Evolutionary conservation across 495 filamentous ascomycete species (phyloP).

Genomic region (Massariosphaeria phaeospora): DNA sequence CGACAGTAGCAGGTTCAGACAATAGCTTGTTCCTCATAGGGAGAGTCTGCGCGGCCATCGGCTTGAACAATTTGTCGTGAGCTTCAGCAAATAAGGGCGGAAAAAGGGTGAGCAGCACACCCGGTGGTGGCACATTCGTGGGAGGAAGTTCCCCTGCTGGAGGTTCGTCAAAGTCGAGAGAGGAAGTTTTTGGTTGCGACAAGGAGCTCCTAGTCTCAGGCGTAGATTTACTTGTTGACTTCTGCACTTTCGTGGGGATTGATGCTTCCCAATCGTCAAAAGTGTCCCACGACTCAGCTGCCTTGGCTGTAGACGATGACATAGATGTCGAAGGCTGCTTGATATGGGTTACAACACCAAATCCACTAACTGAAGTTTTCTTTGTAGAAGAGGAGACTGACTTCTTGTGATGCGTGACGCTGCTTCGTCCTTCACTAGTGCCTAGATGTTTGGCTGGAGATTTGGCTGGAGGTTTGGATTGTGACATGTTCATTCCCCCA

Average conservation of each 20-base stretch:
- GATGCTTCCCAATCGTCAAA: conserved; percentile 36
- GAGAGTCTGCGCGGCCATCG: conserved; percentile 30
- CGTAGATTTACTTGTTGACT: background rate
- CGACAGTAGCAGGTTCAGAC: conserved; percentile 50
- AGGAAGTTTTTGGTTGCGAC: conserved; percentile 5
- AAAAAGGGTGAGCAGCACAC: conserved; percentile 71
- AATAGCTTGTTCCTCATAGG: conserved; percentile 51
- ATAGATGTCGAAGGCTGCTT: background rate
- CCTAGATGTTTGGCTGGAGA: background rate
- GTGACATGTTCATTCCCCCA: conserved; percentile 15
- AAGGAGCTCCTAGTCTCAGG: too few relatives aligned
- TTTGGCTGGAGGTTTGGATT: background rate
- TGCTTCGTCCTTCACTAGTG: too few relatives aligned
- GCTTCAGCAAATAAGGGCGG: conserved; percentile 55
- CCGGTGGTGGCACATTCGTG: conserved; percentile 85
- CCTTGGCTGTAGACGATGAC: background rate
- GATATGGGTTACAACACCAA: conserved; percentile 3
- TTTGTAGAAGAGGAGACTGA: background rate
- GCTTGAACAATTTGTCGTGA: conserved; percentile 37
- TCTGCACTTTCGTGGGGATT: conserved; percentile 7
- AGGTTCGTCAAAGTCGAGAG: conserved; percentile 3
- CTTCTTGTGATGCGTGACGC: too few relatives aligned
- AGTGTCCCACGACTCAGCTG: conserved; percentile 38
- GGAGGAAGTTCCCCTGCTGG: conserved; percentile 52
- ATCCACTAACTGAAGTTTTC: conserved; percentile 8